Evolutionary conservation across 352 stramenopile genomes (phyloP).

Genomic region (Hyaloperonospora brassicae): DNA sequence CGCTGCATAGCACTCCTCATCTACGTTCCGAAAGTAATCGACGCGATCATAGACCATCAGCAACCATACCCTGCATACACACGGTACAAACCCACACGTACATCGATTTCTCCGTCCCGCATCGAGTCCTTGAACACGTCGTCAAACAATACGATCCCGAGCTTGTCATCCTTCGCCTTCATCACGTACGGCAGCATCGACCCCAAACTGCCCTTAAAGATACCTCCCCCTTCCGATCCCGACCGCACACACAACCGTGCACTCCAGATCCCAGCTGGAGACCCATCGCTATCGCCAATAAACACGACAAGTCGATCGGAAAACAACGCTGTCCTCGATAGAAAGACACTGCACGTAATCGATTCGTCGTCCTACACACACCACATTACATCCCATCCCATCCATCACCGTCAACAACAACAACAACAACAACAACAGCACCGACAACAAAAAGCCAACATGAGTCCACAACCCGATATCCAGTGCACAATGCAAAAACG

Average conservation of each 20-base stretch:
- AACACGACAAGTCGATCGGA: constrained; percentile 59
- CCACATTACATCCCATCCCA: constrained; percentile 1
- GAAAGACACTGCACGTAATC: constrained; percentile 52
- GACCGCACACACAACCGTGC: constrained; percentile 52
- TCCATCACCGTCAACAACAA: too few species aligned
- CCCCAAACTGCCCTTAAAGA: constrained; percentile 62
- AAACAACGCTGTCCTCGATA: constrained; percentile 50
- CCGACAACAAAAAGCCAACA: constrained; percentile 4
- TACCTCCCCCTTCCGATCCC: constrained; percentile 52
- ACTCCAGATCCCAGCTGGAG: constrained; percentile 53
- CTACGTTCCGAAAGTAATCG: constrained; percentile 18
- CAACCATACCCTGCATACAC: background rate
- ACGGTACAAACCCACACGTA: constrained; percentile 16
- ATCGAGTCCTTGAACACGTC: constrained; percentile 56
- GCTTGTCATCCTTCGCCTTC: constrained; percentile 65
- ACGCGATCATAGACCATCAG: background rate
- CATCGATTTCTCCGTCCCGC: constrained; percentile 39
- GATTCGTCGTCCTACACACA: constrained; percentile 42
- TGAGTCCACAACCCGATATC: background rate
- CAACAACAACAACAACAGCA: too few species aligned
- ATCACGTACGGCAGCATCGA: constrained; percentile 73
- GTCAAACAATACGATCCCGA: constrained; percentile 60
- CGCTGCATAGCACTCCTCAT: constrained; percentile 46
- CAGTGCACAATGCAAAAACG: background rate
- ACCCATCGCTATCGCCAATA: constrained; percentile 54